Base-by-base conservation (phyloP, 2,329 filamentous ascomycete species). In the Neurospora crassa region DNA sequence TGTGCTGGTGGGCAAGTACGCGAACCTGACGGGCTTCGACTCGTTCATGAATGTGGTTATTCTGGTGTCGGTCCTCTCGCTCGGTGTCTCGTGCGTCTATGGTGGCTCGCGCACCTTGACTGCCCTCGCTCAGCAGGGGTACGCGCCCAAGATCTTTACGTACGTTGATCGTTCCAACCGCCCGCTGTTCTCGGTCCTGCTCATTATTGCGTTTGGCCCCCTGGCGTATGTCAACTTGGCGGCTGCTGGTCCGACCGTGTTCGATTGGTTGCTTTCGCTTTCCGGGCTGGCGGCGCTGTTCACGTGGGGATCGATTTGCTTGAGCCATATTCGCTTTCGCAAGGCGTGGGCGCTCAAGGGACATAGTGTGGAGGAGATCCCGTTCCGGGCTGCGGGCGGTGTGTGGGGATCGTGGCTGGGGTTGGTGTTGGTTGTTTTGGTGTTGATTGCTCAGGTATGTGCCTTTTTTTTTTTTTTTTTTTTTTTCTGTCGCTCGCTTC, bases 281-380 rank as follows among this genome's bases (percentile, higher is more conserved):
- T 90, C 88, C 2, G 89, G 87, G 70, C 84, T 91, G 1, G 85
- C 86, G 14, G 84, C 87, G 34, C 83, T 91, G 67, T 91, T 90
- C 79, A 87, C 88, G 18, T 91, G 89, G 89, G 88, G 84, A 29
- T 88, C 86, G 67, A 90, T 91, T 75, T 90, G 88, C 78, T 78
- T 89, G 20, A 85, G 87, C 0, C 89, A 91, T 76, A 89, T 91
- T 75, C 88, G 89, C n/a, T 91, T 90, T 85, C 88, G 89, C 45
- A 74, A 77, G 5, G 89, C 88, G 0, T 91, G 89, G 89, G 79
- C 78, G 29, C 77, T 80, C 18, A 84, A 90, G 71, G 88, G 88
- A 34, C 88, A 86, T 75, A 84, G 82, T 2, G 78, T 90, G 4
- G 87, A 90, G n/a, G 88, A 90, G 76, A 85, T 92, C 4, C 87